Evolutionary conservation across 345 rosid genomes (phyloP).

Genomic region (Turritis glabra): DNA sequence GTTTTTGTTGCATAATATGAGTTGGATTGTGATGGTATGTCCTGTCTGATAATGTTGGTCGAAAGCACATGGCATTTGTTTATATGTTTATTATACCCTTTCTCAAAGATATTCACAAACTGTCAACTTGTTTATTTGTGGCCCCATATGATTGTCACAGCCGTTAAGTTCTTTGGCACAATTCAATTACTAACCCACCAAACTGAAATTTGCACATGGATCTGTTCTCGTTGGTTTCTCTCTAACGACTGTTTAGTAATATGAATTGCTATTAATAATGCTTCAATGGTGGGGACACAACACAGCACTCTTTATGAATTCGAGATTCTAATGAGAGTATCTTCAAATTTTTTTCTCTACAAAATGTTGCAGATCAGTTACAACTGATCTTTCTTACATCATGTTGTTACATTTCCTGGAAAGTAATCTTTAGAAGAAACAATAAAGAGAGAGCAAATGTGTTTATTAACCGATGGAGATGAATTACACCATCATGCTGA

Average conservation of each 20-base stretch:
- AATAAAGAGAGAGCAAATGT: neutral
- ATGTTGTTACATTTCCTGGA: conserved; percentile 1
- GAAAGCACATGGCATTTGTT: conserved; percentile 36
- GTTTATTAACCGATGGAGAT: conserved; percentile 18
- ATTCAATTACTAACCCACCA: conserved; percentile 10
- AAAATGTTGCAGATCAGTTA: conserved; percentile 8
- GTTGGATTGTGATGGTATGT: conserved; percentile 32
- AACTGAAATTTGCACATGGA: conserved; percentile 22
- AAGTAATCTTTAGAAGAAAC: conserved; percentile 7
- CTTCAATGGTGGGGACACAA: neutral
- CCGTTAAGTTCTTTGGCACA: conserved; percentile 31
- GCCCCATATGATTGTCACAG: conserved; percentile 29
- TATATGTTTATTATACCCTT: neutral
- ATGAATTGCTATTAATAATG: neutral
- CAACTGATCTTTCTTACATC: conserved; percentile 19
- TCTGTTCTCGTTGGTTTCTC: conserved; percentile 15
- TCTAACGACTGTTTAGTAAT: neutral
- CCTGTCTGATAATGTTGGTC: conserved; percentile 33
- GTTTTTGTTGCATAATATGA: conserved; percentile 25
- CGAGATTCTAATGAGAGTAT: neutral
- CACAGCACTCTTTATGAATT: neutral
- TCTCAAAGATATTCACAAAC: neutral
- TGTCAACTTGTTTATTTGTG: conserved; percentile 19
- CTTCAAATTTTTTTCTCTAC: neutral
- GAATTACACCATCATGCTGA: neutral